Evolutionary conservation across 2,329 filamentous ascomycete species (phyloP).

Genomic region (Lasiodiplodia citricola): DNA sequence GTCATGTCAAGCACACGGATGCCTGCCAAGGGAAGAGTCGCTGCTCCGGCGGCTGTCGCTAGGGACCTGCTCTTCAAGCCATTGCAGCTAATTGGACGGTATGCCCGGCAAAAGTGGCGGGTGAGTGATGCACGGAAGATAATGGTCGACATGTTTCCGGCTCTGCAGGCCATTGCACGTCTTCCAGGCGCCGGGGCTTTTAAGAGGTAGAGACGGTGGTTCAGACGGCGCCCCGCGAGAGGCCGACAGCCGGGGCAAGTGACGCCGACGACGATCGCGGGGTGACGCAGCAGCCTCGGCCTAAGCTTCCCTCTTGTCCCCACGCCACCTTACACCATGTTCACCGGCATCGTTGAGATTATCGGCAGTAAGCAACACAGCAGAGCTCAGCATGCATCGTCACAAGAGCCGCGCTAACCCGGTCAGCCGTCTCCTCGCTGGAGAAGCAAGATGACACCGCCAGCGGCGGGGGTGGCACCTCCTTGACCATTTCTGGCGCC

Average conservation of each 20-base stretch:
- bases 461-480: conserved; percentile 78
- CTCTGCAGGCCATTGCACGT: neutral
- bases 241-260: conserved; percentile 12
- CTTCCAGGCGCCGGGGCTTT: neutral
- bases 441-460: conserved; percentile 77
- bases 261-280: conserved; percentile 5
- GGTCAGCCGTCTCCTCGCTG: conserved; percentile 79
- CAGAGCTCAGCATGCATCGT: neutral
- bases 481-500: conserved; percentile 79
- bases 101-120: neutral
- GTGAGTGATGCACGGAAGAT: conserved; percentile 1
- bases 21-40: conserved; percentile 75
- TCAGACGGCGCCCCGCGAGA: neutral
- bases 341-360: conserved; percentile 72
- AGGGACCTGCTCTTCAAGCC: neutral
- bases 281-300: conserved; percentile 12
- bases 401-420: conserved; percentile 36
- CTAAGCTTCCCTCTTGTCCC: neutral
- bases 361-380: conserved; percentile 77
- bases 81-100: conserved; percentile 1
- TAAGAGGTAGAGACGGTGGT: neutral
- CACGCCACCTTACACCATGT: conserved; percentile 65
- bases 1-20: conserved; percentile 96
- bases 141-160: conserved; percentile 4
- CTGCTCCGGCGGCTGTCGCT: conserved; percentile 20